Evolutionary conservation across 169 alveolate species (phyloP).

Genomic region (Eimeria necatrix): DNA sequence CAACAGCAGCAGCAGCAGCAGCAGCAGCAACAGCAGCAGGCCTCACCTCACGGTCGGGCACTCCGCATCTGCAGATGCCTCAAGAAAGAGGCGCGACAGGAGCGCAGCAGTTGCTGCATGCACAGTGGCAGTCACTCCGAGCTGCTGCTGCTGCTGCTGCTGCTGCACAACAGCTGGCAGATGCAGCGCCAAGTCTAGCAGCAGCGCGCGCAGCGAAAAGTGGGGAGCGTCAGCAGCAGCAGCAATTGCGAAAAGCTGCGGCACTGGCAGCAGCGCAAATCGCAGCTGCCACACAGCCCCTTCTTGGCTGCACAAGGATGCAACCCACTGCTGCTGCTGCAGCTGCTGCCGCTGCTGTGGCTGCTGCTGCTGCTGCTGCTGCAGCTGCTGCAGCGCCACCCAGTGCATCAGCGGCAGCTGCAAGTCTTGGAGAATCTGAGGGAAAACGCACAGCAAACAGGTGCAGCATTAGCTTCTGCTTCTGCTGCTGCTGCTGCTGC

Average conservation of each 20-base stretch:
- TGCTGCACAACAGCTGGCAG: slow-evolving; percentile 33
- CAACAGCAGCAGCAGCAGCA: slow-evolving; percentile 27
- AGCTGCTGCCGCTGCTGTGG: slow-evolving; percentile 18
- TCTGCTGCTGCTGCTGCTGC: slow-evolving; percentile 17
- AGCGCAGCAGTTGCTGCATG: slow-evolving; percentile 70
- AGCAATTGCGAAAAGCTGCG: slow-evolving; percentile 49
- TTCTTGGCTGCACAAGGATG: not conserved
- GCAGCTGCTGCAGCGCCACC: slow-evolving; percentile 49
- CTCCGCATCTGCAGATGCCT: not conserved
- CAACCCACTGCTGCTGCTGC: slow-evolving; percentile 48
- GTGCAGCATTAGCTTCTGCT: not conserved
- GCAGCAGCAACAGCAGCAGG: slow-evolving; percentile 53
- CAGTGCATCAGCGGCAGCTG: slow-evolving; percentile 48
- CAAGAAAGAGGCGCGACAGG: slow-evolving; percentile 45
- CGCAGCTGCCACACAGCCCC: slow-evolving; percentile 37
- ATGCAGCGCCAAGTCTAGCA: slow-evolving; percentile 71
- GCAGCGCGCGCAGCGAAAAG: slow-evolving; percentile 56
- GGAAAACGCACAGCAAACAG: not conserved
- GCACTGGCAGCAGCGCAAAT: slow-evolving; percentile 60
- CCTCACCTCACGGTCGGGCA: not conserved
- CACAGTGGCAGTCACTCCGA: slow-evolving; percentile 27
- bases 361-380: slow-evolving; percentile 63
- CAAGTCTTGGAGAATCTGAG: slow-evolving; percentile 19
- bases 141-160: slow-evolving; percentile 68
- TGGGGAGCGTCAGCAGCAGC: slow-evolving; percentile 71